Base-by-base conservation (phyloP, 2,329 filamentous ascomycete species). In the Epichloe coenophiala region DNA sequence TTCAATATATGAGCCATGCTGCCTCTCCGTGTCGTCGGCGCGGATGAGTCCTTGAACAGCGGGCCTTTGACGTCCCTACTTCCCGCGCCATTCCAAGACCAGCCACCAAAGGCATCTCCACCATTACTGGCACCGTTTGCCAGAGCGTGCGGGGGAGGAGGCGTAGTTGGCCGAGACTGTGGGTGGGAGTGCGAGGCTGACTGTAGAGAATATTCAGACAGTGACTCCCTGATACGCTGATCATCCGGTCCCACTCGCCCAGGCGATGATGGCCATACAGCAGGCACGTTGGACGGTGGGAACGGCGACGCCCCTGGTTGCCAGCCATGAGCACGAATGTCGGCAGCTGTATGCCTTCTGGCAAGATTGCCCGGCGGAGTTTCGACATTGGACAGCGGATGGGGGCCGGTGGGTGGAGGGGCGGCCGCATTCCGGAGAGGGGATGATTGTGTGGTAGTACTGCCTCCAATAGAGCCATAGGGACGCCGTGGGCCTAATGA, bases 271-370 rank as follows among this genome's bases (percentile, higher is more conserved):
- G 77, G 77, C 72, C 76, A 80, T 13, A 71, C 71, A 1, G 74
- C 70, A 8, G 72, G 66, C 2, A 71, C 67, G 11, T 81, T 81
- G 3, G 83, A 82, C 7, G 77, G 74, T 61, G 81, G 53, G 38
- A 61, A 86, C 11, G 83, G 86, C 5, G 84, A 85, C 27, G 78
- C 74, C 41, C 55, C 57, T 7, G 74, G 74, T 55, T 82, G 83
- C 81, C 86, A 91, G 38, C 85, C 88, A 63, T 89, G 85, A 59
- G 90, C 84, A 49, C 93, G 84, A 58, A 98, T 97, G 64, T 98
- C 93, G 52, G 93, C 93, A 39, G 90, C 91, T 2, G 93, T 98
- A 68, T 98, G 93, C 54, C 91, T 81, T 55, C 91, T 83, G 43
- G 82, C 79, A 45, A 95, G 74, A 59, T 81, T 89, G 51, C 80